Conservation (phyloP, 2,329 filamentous ascomycete genomes). For the Apiospora aurea region DNA sequence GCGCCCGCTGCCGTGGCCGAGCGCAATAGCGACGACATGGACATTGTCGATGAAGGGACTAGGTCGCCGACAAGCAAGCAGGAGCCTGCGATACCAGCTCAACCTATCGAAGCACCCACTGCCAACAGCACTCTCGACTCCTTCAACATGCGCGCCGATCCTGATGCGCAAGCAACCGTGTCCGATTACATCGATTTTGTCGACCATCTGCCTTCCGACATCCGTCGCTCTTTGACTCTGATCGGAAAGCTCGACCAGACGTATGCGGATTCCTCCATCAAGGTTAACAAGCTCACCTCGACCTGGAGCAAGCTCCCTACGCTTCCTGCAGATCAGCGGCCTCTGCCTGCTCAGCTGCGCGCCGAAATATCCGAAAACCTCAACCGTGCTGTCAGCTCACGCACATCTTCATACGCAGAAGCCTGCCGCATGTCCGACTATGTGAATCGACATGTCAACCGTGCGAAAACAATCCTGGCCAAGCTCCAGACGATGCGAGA, state of each 20-base stretch:
- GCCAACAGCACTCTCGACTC: slow-evolving; percentile 49
- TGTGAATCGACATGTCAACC: slow-evolving; percentile 66
- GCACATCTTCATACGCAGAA: slow-evolving; percentile 67
- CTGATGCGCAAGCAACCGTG: slow-evolving; percentile 73
- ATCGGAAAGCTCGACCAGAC: slow-evolving; percentile 69
- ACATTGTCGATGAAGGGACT: slow-evolving; percentile 10
- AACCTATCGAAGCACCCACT: slow-evolving; percentile 34
- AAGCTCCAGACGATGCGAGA: slow-evolving; percentile 68
- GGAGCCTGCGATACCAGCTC: slow-evolving; percentile 40
- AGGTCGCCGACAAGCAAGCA: slow-evolving; percentile 40
- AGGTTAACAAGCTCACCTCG: slow-evolving; percentile 63
- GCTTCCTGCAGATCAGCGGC: slow-evolving; percentile 54
- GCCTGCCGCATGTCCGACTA: slow-evolving; percentile 69
- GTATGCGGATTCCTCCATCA: slow-evolving; percentile 62
- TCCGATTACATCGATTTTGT: slow-evolving; percentile 75
- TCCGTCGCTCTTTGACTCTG: slow-evolving; percentile 69
- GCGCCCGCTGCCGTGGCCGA: not conserved
- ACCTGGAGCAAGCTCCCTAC: slow-evolving; percentile 63
- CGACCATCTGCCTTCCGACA: slow-evolving; percentile 73
- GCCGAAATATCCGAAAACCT: slow-evolving; percentile 67
- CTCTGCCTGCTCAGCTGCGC: slow-evolving; percentile 58
- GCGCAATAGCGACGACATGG: slow-evolving; percentile 15
- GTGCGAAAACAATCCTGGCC: slow-evolving; percentile 63
- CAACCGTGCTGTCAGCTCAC: slow-evolving; percentile 60
- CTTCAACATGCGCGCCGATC: slow-evolving; percentile 63